phyloP scores from a whole-genome alignment of 1,284 basidiomycete species.

The Bjerkandera adusta region DNA sequence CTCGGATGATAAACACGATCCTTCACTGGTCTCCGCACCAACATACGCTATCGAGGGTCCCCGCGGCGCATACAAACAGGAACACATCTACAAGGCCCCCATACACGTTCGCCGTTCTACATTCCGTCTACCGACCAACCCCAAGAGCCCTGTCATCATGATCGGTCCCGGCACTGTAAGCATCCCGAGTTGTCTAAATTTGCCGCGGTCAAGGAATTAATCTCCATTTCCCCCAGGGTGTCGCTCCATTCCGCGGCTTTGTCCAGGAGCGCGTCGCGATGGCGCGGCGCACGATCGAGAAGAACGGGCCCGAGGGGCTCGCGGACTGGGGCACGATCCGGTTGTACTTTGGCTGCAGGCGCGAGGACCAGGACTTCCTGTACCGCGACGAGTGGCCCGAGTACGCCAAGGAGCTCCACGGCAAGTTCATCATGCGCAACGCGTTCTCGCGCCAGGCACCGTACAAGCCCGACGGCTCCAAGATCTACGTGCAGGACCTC shows the following conservation, averaged over 20 bases:
- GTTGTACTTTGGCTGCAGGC: constrained; percentile 95
- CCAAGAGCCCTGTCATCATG: constrained; percentile 99
- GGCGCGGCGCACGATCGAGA: constrained; percentile 90
- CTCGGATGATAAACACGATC: constrained; percentile 33
- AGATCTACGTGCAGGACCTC: constrained; percentile 97
- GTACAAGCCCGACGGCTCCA: constrained; percentile 87
- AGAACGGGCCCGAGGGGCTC: constrained; percentile 89
- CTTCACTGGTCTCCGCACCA: constrained; percentile 48
- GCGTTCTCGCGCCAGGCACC: constrained; percentile 88
- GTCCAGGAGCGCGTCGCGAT: constrained; percentile 96
- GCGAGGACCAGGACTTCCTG: constrained; percentile 85
- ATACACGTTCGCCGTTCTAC: constrained; percentile 95
- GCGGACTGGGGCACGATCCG: constrained; percentile 94
- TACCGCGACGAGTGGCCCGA: constrained; percentile 95
- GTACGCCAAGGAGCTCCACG: constrained; percentile 84
- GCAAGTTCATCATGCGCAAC: constrained; percentile 86
- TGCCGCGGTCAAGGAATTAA: too few relatives aligned
- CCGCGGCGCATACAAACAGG: constrained; percentile 76
- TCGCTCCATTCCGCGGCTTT: constrained; percentile 98
- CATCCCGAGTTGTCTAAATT: constrained; percentile 20
- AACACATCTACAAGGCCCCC: constrained; percentile 79
- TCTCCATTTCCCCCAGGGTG: constrained; percentile 59
- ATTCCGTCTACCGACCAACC: constrained; percentile 95
- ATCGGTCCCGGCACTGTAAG: constrained; percentile 95
- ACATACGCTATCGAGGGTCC: constrained; percentile 89